A percentile compares a stretch with the other conserved stretches of the same genome.
These are phyloP conservation scores for Bretschneidera sinensis DNA, from an alignment of 345 rosid species.

Conservation along the genomic window DNA sequence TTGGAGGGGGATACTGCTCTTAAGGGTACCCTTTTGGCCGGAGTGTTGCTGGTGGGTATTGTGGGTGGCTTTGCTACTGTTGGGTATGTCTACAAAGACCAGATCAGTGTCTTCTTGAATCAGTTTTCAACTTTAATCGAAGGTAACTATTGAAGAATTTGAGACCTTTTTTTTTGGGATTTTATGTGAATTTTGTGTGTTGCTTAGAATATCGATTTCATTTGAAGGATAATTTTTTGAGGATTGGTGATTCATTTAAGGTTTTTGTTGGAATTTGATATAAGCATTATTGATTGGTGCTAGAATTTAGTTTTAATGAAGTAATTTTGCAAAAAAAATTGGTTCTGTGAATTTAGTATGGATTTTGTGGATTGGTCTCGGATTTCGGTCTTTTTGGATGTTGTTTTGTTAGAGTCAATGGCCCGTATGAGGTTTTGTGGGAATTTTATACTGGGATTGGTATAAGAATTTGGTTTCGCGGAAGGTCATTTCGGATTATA, in stretches of 20 bases:
- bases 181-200: not conserved
- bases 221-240: not conserved
- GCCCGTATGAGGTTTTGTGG: not conserved
- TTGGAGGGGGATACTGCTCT: constrained; percentile 58
- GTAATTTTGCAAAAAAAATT: not conserved
- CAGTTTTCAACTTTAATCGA: constrained; percentile 83
- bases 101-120: constrained; percentile 69
- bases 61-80: constrained; percentile 78
- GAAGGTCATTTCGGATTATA: not conserved
- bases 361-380: not conserved
- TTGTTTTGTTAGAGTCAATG: not conserved
- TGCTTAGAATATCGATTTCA: not conserved
- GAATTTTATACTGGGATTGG: not conserved
- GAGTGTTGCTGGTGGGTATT: constrained; percentile 70
- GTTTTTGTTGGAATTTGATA: not conserved
- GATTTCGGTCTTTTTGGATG: not conserved
- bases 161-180: not conserved
- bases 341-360: too few species aligned
- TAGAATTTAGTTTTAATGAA: not conserved
- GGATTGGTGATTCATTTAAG: not conserved
- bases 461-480: not conserved
- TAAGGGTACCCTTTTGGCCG: constrained; percentile 81
- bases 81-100: constrained; percentile 77
- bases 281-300: not conserved
- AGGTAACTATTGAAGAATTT: constrained; percentile 33